A percentile compares a stretch with the other conserved stretches of the same genome.
Conservation (phyloP, 2,329 filamentous ascomycete genomes). For the Ophiostoma pallidulum region DNA sequence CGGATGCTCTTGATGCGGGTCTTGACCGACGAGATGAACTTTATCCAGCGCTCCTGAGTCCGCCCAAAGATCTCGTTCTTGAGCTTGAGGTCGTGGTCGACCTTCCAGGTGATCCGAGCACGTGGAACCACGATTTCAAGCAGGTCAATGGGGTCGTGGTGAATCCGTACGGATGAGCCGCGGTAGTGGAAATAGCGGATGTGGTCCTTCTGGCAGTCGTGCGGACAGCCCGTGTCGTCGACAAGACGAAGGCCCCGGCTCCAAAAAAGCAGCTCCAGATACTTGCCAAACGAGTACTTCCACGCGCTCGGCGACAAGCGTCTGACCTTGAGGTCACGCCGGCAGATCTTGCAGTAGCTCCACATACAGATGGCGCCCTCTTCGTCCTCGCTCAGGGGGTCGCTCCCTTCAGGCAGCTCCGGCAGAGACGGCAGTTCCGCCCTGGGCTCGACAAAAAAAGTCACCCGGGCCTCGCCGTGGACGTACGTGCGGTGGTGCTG, state of each 20-base stretch:
- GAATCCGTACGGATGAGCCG: slow-evolving; percentile 76
- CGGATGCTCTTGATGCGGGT: slow-evolving; percentile 79
- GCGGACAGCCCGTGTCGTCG: slow-evolving; percentile 59
- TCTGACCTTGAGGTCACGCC: slow-evolving; percentile 78
- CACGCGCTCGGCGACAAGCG: slow-evolving; percentile 91
- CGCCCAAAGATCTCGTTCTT: slow-evolving; percentile 86
- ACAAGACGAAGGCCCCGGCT: slow-evolving; percentile 69
- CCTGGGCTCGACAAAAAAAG: slow-evolving; percentile 71
- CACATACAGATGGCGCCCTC: slow-evolving; percentile 79
- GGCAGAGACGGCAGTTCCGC: slow-evolving; percentile 39
- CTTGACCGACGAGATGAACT: slow-evolving; percentile 82
- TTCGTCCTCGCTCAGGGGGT: slow-evolving; percentile 27
- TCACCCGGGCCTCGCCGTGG: slow-evolving; percentile 88
- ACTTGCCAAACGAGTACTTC: slow-evolving; percentile 98
- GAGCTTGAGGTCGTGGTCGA: slow-evolving; percentile 82
- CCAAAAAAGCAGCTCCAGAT: slow-evolving; percentile 96
- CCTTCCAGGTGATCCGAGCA: slow-evolving; percentile 90
- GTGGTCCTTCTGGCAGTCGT: slow-evolving; percentile 88
- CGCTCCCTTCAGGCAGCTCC: slow-evolving; percentile 22
- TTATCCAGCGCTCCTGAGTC: slow-evolving; percentile 71
- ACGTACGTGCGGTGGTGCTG: slow-evolving; percentile 96
- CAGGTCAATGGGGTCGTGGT: slow-evolving; percentile 86
- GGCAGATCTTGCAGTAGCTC: slow-evolving; percentile 90
- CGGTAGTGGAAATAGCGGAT: slow-evolving; percentile 85
- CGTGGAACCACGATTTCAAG: slow-evolving; percentile 91